A percentile compares a stretch with the other conserved stretches of the same genome.
phyloP scores from a whole-genome alignment of 2,329 filamentous ascomycete species.

The Geosmithia morbida region DNA sequence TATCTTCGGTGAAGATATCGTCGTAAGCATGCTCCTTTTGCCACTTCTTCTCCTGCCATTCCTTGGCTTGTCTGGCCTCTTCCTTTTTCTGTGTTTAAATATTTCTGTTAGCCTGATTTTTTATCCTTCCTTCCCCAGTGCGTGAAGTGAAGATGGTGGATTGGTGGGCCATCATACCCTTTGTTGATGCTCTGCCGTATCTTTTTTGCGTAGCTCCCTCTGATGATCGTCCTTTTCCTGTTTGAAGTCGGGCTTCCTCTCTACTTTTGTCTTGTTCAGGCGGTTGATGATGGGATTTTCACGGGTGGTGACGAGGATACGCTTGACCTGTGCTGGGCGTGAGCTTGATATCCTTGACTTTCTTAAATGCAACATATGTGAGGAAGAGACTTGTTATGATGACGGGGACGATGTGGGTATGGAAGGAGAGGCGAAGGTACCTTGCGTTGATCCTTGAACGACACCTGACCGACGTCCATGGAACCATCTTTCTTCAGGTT shows the following conservation, averaged over 20 bases:
- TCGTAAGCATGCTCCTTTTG: slow-evolving; percentile 98
- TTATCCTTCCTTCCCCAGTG: not conserved
- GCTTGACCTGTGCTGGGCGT: slow-evolving; percentile 49
- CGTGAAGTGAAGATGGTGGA: not conserved
- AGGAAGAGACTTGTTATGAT: not conserved
- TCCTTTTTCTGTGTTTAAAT: slow-evolving; percentile 49
- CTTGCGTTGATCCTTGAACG: slow-evolving; percentile 78
- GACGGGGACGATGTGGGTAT: not conserved
- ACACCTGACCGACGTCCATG: slow-evolving; percentile 91
- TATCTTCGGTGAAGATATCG: slow-evolving; percentile 74
- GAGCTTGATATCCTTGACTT: not conserved
- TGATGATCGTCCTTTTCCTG: slow-evolving; percentile 69
- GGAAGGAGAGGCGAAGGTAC: slow-evolving; percentile 11
- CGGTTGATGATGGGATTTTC: slow-evolving; percentile 91
- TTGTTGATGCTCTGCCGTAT: slow-evolving; percentile 46
- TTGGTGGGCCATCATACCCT: slow-evolving; percentile 33
- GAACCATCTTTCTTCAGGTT: slow-evolving; percentile 91
- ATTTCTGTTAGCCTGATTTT: not conserved
- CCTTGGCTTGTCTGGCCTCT: slow-evolving; percentile 57
- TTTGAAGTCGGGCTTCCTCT: slow-evolving; percentile 72
- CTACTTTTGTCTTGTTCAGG: slow-evolving; percentile 91
- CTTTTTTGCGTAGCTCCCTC: slow-evolving; percentile 56
- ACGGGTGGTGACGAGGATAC: slow-evolving; percentile 62
- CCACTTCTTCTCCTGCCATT: slow-evolving; percentile 80
- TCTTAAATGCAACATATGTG: not conserved